Conservation (phyloP, 2,329 filamentous ascomycete species). For the Didymella exigua region DNA sequence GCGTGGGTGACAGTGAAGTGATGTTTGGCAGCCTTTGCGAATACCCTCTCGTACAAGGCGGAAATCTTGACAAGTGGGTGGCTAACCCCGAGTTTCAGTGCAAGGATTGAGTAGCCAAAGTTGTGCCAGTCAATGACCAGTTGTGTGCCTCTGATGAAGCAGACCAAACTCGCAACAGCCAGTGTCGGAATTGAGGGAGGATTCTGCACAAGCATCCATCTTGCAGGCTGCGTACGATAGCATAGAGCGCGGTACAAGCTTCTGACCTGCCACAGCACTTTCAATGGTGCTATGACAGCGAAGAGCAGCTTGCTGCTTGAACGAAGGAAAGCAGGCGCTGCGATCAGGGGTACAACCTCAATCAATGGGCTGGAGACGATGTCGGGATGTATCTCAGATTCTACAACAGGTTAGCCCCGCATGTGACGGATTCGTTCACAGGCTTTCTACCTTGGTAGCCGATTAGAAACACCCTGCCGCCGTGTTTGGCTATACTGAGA, state of each 20-base stretch:
- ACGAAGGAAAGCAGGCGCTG: conserved; percentile 69
- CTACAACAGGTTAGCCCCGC: conserved; percentile 50
- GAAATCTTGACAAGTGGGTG: conserved; percentile 82
- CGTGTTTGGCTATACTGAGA: conserved; percentile 83
- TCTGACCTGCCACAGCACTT: conserved; percentile 81
- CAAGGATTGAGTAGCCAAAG: conserved; percentile 94
- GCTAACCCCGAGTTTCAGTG: conserved; percentile 63
- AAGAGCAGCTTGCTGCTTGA: conserved; percentile 76
- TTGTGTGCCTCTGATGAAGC: conserved; percentile 76
- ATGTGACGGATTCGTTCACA: not conserved
- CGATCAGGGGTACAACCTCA: conserved; percentile 70
- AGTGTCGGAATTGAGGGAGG: conserved; percentile 94
- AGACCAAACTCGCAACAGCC: conserved; percentile 72
- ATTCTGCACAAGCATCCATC: conserved; percentile 91
- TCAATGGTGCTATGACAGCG: conserved; percentile 76
- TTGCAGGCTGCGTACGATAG: conserved; percentile 73
- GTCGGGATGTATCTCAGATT: conserved; percentile 81
- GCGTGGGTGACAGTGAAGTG: conserved; percentile 90
- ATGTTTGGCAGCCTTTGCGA: conserved; percentile 70
- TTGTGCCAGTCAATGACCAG: conserved; percentile 98
- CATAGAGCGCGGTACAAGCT: conserved; percentile 73
- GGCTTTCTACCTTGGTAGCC: conserved; percentile 74
- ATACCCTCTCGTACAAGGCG: conserved; percentile 74
- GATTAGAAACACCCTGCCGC: conserved; percentile 80
- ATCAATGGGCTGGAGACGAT: conserved; percentile 72